Evolutionary conservation across 2,329 filamentous ascomycete species (phyloP), one percentile per base, ranked within the genome.

Genomic region (Talaromyces funiculosus): DNA sequence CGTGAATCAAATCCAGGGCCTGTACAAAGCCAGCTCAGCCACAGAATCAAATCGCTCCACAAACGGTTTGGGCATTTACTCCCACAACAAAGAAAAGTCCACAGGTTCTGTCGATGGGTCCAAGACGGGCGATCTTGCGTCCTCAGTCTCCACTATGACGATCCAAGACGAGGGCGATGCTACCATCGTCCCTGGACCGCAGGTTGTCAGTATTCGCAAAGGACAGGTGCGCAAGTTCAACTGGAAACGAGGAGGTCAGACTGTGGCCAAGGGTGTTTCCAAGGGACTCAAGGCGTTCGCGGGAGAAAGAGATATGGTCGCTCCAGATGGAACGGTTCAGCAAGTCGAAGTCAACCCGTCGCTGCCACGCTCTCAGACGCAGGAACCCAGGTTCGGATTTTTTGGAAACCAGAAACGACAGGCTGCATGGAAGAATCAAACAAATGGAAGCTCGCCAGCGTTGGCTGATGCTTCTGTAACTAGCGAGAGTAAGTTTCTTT

Each of bases 211-310:
- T 68, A 95, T 97, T 64, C 87, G 92, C 68, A 97, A 97, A 78
- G 92, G 90, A 31, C 92, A 96, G 72, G 86, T 89, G 58, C 96
- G 92, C 79, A 97, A 97, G 74, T 97, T 97, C 78, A 96, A 96
- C 78, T 97, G 94, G 92, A 96, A 97, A 82, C 96, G 95, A 80
- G 92, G 92, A 40, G 90, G 90, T 40, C 93, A 96, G 76, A 92
- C 90, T 60, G 88, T 97, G 68, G 92, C 92, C 29, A 96, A 97
- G 75, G 93, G 92, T 70, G 90, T 97, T 56, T 89, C 90, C 63
- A 97, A 97, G 79, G 92, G 92, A 57, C 86, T 97, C 73, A 96
- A 96, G 75, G 92, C 92, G 5, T 95, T 97, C 62, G 88, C 87
- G 47, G 85, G 84, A 53, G 84, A 88, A 67, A 74, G 77, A 63